phyloP scores from a whole-genome alignment of 495 filamentous ascomycete species.

The Aspergillus funiculosus region DNA sequence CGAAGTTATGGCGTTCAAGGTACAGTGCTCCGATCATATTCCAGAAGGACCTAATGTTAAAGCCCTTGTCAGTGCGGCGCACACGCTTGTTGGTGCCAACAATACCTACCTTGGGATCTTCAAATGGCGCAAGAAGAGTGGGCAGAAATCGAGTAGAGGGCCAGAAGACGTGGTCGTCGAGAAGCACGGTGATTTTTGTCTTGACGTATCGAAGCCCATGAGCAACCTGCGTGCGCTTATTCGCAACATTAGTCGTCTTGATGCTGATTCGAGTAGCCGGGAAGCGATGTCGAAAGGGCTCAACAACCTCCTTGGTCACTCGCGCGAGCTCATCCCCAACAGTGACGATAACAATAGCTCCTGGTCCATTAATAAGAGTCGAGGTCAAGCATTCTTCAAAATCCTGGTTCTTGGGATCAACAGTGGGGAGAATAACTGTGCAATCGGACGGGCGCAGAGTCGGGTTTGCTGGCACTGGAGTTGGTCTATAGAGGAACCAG shows the following conservation, averaged over 20 bases:
- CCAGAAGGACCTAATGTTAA: conserved; percentile 33
- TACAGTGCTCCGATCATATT: conserved; percentile 50
- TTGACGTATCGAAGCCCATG: conserved; percentile 31
- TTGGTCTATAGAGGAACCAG: conserved; percentile 35
- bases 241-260: conserved; percentile 32
- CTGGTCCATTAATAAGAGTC: conserved; percentile 27
- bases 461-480: conserved; percentile 29
- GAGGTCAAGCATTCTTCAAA: conserved; percentile 31
- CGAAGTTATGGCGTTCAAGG: conserved; percentile 54
- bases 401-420: conserved; percentile 29
- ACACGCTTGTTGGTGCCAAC: conserved; percentile 51
- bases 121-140: conserved; percentile 46
- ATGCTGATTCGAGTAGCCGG: conserved; percentile 18
- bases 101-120: conserved; percentile 42
- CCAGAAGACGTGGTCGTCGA: conserved; percentile 38
- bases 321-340: conserved; percentile 16
- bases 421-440: conserved; percentile 51
- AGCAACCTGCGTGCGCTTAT: conserved; percentile 47
- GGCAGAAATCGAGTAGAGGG: conserved; percentile 37
- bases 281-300: conserved; percentile 5
- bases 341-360: conserved; percentile 34
- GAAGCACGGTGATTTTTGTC: conserved; percentile 3
- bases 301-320: conserved; percentile 7
- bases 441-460: conserved; percentile 41
- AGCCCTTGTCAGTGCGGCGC: conserved; percentile 24